These are phyloP conservation scores for Hyphochytrium catenoides DNA, from an alignment of 352 stramenopile species.

Conservation along the genomic window DNA sequence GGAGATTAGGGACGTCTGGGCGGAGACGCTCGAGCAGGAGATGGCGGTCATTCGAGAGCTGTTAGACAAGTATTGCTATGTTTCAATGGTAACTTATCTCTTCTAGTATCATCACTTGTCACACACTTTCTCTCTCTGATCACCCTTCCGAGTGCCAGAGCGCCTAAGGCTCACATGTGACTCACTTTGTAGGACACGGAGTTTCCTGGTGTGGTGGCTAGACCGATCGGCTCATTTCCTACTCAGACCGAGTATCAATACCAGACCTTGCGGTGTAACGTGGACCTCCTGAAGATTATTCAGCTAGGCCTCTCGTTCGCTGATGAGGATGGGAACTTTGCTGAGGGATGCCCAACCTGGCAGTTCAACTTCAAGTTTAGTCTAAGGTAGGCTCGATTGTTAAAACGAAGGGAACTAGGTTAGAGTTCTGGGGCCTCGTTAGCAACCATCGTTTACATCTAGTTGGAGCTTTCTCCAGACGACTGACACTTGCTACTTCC, in stretches of 20 bases:
- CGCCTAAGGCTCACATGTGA: too few species aligned
- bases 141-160: too few species aligned
- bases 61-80: conserved; percentile 86
- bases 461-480: too few species aligned
- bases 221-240: conserved; percentile 83
- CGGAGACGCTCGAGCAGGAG: conserved; percentile 69
- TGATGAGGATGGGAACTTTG: conserved; percentile 82
- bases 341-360: conserved; percentile 84
- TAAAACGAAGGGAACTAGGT: background rate
- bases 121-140: background rate
- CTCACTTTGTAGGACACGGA: conserved; percentile 73
- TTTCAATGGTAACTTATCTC: conserved; percentile 69
- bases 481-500: too few species aligned
- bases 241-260: conserved; percentile 95
- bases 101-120: background rate
- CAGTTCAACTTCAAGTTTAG: conserved; percentile 99
- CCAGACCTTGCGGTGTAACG: conserved; percentile 92
- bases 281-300: conserved; percentile 96
- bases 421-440: background rate
- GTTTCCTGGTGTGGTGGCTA: conserved; percentile 94
- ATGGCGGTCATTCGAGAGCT: conserved; percentile 90
- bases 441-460: background rate
- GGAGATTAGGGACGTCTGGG: conserved; percentile 85
- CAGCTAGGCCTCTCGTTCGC: conserved; percentile 92
- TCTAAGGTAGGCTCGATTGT: conserved; percentile 16